A percentile compares a stretch with the other conserved stretches of the same genome.
Evolutionary conservation across 169 alveolate species (phyloP).

Genomic region (Pseudocohnilembus persalinus): DNA sequence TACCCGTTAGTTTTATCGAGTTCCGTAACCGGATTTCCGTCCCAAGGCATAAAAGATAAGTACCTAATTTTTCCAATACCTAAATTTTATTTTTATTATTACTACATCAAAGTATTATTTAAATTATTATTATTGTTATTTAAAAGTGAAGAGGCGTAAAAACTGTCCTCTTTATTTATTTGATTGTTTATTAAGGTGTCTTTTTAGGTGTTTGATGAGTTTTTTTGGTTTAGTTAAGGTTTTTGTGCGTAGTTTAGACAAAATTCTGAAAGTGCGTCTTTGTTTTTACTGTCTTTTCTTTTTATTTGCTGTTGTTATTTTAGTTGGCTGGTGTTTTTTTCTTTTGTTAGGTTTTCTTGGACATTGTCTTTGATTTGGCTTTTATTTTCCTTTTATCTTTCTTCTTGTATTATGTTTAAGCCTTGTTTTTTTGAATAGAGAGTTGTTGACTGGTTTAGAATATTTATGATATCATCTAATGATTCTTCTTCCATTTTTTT

Average conservation of each 20-base stretch:
- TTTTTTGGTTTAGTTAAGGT: no score
- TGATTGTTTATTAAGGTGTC: no score
- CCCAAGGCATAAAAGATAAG: constrained; percentile 54
- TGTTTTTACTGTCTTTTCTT: neutral
- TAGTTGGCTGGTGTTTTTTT: no score
- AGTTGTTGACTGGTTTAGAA: neutral
- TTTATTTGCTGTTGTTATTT: no score
- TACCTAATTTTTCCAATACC: constrained; percentile 31
- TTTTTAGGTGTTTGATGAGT: neutral
- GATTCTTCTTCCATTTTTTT: neutral
- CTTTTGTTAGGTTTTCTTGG: no score
- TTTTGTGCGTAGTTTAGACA: no score
- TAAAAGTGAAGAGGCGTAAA: neutral
- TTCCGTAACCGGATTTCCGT: constrained; percentile 26
- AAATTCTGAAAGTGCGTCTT: no score
- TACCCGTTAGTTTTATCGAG: constrained; percentile 59
- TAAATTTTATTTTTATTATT: no score
- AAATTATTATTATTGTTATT: no score
- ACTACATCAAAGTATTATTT: no score
- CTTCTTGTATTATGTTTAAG: neutral
- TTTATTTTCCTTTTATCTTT: no score
- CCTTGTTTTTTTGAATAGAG: neutral
- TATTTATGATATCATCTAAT: neutral
- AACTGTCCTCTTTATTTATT: neutral
- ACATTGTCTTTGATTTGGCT: neutral